These are phyloP conservation scores for Phytophthora uliginosa DNA, from an alignment of 352 stramenopile genomes.

Conservation along the genomic window DNA sequence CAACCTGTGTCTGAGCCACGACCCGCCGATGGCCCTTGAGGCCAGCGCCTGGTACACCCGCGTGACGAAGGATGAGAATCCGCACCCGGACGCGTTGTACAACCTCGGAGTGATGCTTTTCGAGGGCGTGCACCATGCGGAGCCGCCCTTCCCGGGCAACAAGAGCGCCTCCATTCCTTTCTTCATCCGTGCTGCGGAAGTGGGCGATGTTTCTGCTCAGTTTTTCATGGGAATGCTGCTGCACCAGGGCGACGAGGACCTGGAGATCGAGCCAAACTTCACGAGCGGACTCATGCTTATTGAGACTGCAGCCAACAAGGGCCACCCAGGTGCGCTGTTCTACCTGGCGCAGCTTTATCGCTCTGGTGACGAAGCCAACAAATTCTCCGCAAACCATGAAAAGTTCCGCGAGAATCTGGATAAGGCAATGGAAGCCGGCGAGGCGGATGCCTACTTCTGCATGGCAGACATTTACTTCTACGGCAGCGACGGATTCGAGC, in stretches of 20 bases:
- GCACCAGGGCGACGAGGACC: conserved; percentile 77
- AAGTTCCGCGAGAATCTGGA: conserved; percentile 80
- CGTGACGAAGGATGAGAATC: conserved; percentile 59
- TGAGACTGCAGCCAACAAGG: conserved; percentile 73
- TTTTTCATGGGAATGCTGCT: conserved; percentile 91
- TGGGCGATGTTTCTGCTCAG: conserved; percentile 81
- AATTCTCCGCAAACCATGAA: conserved; percentile 53
- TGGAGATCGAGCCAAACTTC: conserved; percentile 72
- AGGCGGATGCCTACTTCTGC: conserved; percentile 85
- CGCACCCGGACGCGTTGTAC: conserved; percentile 86
- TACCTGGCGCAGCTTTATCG: conserved; percentile 92
- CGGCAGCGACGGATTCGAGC: conserved; percentile 79
- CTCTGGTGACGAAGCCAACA: conserved; percentile 68
- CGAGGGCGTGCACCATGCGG: conserved; percentile 75
- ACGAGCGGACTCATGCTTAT: conserved; percentile 81
- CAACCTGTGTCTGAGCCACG: conserved; percentile 84
- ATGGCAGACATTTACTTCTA: conserved; percentile 91
- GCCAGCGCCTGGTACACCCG: conserved; percentile 83
- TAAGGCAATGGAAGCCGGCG: conserved; percentile 62
- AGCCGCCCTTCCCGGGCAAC: conserved; percentile 72
- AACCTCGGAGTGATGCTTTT: conserved; percentile 87
- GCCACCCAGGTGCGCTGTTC: conserved; percentile 79
- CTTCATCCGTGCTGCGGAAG: conserved; percentile 82
- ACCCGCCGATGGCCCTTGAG: conserved; percentile 76
- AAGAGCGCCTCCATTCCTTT: conserved; percentile 74